Percentiles rank a stretch among this genome's conserved stretches.
These are phyloP conservation scores for Barnettozyma sp. DNA, from an alignment of 805 yeast genomes.

Conservation along the genomic window DNA sequence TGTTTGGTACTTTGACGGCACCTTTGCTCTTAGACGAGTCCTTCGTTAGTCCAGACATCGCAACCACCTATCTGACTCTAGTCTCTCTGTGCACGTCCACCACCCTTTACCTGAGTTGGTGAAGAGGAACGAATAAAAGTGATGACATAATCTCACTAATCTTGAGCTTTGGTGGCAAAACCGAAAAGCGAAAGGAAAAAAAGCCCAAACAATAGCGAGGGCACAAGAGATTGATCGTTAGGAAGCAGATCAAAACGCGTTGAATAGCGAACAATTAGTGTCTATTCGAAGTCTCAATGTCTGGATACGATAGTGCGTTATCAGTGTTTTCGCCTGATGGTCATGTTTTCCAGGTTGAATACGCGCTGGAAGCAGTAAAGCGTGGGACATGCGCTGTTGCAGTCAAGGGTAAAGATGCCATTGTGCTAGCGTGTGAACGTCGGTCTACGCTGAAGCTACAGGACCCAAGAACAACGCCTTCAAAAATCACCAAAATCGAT, in stretches of 20 bases:
- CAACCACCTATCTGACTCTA: too few relatives aligned
- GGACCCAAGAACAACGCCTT: conserved; percentile 93
- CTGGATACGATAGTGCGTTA: conserved; percentile 98
- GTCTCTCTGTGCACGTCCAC: too few relatives aligned
- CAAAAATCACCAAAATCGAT: conserved; percentile 87
- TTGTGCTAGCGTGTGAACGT: conserved; percentile 94
- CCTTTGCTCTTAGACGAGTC: background rate
- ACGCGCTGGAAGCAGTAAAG: conserved; percentile 95
- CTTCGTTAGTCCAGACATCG: too few relatives aligned
- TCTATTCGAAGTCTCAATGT: conserved; percentile 43
- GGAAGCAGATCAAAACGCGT: too few relatives aligned
- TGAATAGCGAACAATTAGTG: background rate
- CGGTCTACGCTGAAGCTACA: conserved; percentile 92
- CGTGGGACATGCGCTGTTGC: conserved; percentile 99
- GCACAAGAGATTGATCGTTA: too few relatives aligned
- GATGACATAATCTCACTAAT: conserved; percentile 1
- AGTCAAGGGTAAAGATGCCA: conserved; percentile 81
- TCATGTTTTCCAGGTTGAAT: conserved; percentile 97
- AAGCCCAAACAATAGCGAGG: background rate
- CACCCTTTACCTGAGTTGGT: too few relatives aligned
- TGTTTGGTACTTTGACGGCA: conserved; percentile 1
- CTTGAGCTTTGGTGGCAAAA: conserved; percentile 3
- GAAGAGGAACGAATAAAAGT: background rate
- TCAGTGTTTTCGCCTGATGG: conserved; percentile 98
- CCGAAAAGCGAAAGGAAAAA: background rate